Percentiles rank a stretch among this genome's conserved stretches.
Evolutionary conservation across 108 stramenopile species (phyloP).

Genomic region (Parmales sp.): DNA sequence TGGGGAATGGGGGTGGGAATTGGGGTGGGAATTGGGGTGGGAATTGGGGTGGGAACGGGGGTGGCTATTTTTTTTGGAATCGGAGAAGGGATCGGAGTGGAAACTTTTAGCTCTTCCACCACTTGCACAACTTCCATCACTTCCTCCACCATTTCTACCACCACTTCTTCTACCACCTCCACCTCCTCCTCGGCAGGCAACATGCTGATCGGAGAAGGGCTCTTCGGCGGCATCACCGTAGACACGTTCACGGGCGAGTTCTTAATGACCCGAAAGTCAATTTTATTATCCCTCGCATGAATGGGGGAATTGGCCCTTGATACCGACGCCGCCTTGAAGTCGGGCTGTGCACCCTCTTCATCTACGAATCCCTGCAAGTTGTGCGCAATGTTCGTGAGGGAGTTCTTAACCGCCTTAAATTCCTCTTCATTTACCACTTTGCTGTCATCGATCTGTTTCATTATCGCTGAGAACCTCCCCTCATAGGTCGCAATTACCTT

Average conservation of each 20-base stretch:
- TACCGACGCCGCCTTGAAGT: background rate
- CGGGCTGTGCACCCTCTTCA: background rate
- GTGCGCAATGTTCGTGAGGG: background rate
- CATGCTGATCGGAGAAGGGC: background rate
- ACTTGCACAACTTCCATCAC: no score
- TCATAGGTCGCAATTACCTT: background rate
- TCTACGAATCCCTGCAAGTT: conserved; percentile 5
- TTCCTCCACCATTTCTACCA: no score
- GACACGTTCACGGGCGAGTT: no score
- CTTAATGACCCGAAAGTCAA: no score
- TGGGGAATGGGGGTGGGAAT: background rate
- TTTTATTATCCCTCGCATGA: background rate
- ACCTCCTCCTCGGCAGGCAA: background rate
- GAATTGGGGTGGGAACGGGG: background rate
- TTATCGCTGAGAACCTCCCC: background rate
- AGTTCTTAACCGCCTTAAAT: background rate
- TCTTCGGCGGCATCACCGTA: no score
- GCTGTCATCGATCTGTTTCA: background rate
- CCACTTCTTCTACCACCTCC: background rate
- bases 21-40: background rate
- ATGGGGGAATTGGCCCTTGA: background rate
- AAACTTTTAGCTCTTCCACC: background rate
- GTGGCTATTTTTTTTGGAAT: no score
- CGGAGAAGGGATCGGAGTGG: background rate
- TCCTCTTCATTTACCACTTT: background rate